These are phyloP conservation scores for Cylindrotheca fusiformis DNA, from an alignment of 108 stramenopile genomes.

Conservation along the genomic window DNA sequence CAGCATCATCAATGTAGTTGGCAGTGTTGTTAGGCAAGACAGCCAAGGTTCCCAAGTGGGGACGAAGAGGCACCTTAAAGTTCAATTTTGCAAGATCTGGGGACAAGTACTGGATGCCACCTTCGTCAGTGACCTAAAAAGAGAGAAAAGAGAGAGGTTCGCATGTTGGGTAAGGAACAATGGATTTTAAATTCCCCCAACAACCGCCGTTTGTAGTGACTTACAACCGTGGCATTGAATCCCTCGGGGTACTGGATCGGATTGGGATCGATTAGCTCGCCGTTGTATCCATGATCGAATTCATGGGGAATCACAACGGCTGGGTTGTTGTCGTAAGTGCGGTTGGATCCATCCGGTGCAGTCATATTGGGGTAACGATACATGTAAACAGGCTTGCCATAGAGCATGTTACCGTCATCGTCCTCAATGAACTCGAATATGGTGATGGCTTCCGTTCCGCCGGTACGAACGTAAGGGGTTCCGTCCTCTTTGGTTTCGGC, in stretches of 20 bases:
- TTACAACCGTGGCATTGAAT: conserved; percentile 24
- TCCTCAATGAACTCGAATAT: conserved; percentile 30
- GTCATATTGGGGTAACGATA: conserved; percentile 27
- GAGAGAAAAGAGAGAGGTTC: no score
- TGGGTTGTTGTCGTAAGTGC: conserved; percentile 27
- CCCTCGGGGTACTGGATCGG: conserved; percentile 24
- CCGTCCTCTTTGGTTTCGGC: conserved; percentile 20
- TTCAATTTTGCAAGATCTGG: conserved; percentile 18
- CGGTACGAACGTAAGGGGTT: conserved; percentile 24
- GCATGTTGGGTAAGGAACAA: no score
- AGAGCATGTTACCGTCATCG: conserved; percentile 20
- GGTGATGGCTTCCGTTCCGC: conserved; percentile 32
- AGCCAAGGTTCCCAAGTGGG: conserved; percentile 24
- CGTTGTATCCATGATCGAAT: conserved; percentile 26
- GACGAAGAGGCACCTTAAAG: conserved; percentile 30
- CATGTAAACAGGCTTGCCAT: conserved; percentile 35
- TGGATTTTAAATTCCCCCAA: no score
- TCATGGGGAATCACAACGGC: conserved; percentile 23
- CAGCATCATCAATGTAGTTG: conserved; percentile 30
- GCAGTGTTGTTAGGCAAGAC: conserved; percentile 31
- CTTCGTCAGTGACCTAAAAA: conserved; percentile 27
- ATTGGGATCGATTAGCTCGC: conserved; percentile 8
- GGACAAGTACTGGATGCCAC: conserved; percentile 24
- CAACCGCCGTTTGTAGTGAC: no score
- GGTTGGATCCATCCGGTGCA: conserved; percentile 18